Evolutionary conservation across 345 rosid species (phyloP), one percentile per base, ranked within the genome.

Genomic region (Pugionium dolabratum): DNA sequence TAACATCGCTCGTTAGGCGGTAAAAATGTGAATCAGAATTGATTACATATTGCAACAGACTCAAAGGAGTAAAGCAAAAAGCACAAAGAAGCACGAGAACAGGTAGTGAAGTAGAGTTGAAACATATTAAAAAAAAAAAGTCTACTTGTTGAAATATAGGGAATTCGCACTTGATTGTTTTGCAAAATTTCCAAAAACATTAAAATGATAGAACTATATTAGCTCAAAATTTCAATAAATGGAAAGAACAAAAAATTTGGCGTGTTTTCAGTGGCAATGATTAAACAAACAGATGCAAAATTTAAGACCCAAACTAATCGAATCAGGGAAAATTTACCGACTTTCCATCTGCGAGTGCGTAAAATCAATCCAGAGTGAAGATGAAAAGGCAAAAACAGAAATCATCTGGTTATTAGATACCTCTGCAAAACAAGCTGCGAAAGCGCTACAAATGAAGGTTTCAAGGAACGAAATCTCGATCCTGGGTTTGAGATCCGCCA

Each of bases 361-460:
- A 9, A 51, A 54, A 35, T 43, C 56, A 62, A 58, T 63, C 68
- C 29, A 63, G 44, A 9, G 33, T 5, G 5, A 62, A 6, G 42
- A 55, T 1, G 44, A 33, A 55, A n/a, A 66, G 7, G 1, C 55
- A 30, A 36, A 47, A 18, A 42, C 4, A 29, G 53, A 33, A 36
- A 52, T 54, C 10, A 30, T 49, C 37, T 40, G 28, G 9, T 8
- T 18, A 69, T 4, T 34, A 10, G 44, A 36, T 75, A 88, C 99
- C 99, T 94, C 99, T 2, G 99, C 99, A 67, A 90, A 88, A 78
- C 99, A 94, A 82, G 99, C 96, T 35, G 99, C 97, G 66, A 94
- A 84, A 50, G 99, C 99, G 67, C 97, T 94, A 66, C 96, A 89
- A 27, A 93, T 56, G 81, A 93, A 89, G 70, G 86, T 82, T 70